Percentiles rank a stretch among this genome's conserved stretches.
These are phyloP conservation scores for Sporisorium sorghi DNA, from an alignment of 1,284 basidiomycete species.

Conservation along the genomic window DNA sequence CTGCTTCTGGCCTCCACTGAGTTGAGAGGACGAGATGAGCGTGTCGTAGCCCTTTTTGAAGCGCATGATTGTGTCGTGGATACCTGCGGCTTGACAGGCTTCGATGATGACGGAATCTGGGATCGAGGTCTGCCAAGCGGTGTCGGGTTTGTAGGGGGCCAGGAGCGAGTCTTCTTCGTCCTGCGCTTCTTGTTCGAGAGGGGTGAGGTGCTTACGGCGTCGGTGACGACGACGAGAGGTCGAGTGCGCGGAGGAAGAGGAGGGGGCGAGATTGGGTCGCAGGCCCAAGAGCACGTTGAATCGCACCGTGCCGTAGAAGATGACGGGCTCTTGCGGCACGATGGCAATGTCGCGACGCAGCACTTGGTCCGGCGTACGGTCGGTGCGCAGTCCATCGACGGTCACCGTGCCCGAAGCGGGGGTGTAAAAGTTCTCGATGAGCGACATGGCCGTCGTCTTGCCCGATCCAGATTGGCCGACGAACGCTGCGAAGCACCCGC, in stretches of 20 bases:
- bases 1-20: constrained; percentile 65
- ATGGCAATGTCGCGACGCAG: constrained; percentile 55
- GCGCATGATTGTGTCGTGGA: constrained; percentile 84
- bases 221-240: constrained; percentile 20
- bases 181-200: constrained; percentile 58
- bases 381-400: constrained; percentile 85
- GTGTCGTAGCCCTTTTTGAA: constrained; percentile 88
- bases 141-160: constrained; percentile 25
- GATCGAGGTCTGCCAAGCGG: constrained; percentile 22
- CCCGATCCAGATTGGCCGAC: constrained; percentile 72
- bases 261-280: constrained; percentile 33
- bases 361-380: constrained; percentile 77
- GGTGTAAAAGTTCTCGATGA: constrained; percentile 73
- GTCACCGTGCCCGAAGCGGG: constrained; percentile 79
- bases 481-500: constrained; percentile 60
- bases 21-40: constrained; percentile 57
- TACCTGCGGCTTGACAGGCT: constrained; percentile 25
- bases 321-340: constrained; percentile 60
- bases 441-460: constrained; percentile 66
- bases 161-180: constrained; percentile 48
- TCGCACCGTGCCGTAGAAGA: constrained; percentile 74
- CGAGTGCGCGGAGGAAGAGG: constrained; percentile 10
- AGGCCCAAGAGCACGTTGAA: constrained; percentile 42
- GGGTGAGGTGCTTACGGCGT: constrained; percentile 25
- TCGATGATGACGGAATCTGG: constrained; percentile 15